Evolutionary conservation across 2,329 filamentous ascomycete species (phyloP), one percentile per base, ranked within the genome.

Genomic region (Orbilia quercus): DNA sequence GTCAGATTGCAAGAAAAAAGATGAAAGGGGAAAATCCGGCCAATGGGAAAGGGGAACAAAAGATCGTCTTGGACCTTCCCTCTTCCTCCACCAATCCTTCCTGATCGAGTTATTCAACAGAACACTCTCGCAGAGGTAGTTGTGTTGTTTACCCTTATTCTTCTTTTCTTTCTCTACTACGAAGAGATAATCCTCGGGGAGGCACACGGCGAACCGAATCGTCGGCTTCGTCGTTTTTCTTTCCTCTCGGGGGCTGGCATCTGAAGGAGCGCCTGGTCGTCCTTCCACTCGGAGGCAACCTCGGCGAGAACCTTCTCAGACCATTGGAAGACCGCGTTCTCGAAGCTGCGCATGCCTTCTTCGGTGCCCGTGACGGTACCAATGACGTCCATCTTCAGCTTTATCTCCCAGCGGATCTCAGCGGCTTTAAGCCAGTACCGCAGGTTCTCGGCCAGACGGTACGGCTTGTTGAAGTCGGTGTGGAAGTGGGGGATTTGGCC

Each of bases 351-450:
- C 93, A 93, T 97, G 11, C 88, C 88, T 59, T 87, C 84, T 71
- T 85, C 82, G 34, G 80, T 89, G 78, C 89, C 89, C 79, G 93
- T 90, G 20, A 96, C 93, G 6, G 97, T 86, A 25, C 90, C 92
- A 81, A 96, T 89, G 20, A 94, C 91, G 78, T 97, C 92, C 60
- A 96, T 85, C 75, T 89, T 87, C 57, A 98, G 84, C 76, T 90
- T 86, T 40, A 93, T 87, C 81, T 98, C 95, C 89, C 94, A 99
- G 63, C 95, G 88, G 69, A 98, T 84, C 82, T 99, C 93, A 6
- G 93, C 92, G 0, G 94, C 95, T 83, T 99, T 99, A 81, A 91
- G 87, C 94, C 95, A 99, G 83, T 90, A 99, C 42, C 92, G 88
- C 74, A 99, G 84, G 80, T 99, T 99, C 77, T 99, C 95, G 1